Base-by-base conservation (phyloP, 257 asterid species). In the Solanum tacnaense region DNA sequence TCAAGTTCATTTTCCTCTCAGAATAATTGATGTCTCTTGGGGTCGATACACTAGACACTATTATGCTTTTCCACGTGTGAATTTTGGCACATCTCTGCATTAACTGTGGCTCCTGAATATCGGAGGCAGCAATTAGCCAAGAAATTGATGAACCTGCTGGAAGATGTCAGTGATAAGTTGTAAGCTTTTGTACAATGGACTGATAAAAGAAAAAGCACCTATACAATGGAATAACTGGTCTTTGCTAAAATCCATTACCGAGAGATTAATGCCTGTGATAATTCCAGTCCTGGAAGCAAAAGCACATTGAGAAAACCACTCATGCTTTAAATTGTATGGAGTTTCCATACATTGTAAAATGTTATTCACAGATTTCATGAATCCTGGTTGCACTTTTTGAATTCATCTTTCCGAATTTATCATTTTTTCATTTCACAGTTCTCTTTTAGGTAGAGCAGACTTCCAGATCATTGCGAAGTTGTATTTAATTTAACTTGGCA, bases 51-150 rank as follows among this genome's bases (percentile, higher is more conserved):
- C 71, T 23, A 62, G 71, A 23, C 71, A 62, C 71, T n/a, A 10
- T 62, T 62, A 62, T 23, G 71, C 71, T n/a, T 62, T 62, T 62
- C 71, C 31, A 62, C 16, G 12, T 62, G 98, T 67, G 99, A 97
- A 92, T 96, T 98, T 73, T 97, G 99, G 99, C 99, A 95, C 89
- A 99, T 97, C 89, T 95, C 85, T 82, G 99, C 99, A 89, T 96
- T 96, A 5, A 95, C 98, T 39, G 98, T 96, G 67, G 96, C 94
- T 85, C 96, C 99, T 84, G 99, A 96, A 89, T 97, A 46, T 84
- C 96, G 98, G 76, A 93, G 99, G 91, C 99, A 97, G 79, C 96
- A 94, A 88, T 91, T 97, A 94, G 99, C 98, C 86, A 95, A 96
- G 95, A 97, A 97, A 88, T 92, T 96, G 89, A 97, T 96, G 99